These are phyloP conservation scores for Citeromyces nyonsensis DNA, from an alignment of 805 yeast genomes.

Conservation along the genomic window DNA sequence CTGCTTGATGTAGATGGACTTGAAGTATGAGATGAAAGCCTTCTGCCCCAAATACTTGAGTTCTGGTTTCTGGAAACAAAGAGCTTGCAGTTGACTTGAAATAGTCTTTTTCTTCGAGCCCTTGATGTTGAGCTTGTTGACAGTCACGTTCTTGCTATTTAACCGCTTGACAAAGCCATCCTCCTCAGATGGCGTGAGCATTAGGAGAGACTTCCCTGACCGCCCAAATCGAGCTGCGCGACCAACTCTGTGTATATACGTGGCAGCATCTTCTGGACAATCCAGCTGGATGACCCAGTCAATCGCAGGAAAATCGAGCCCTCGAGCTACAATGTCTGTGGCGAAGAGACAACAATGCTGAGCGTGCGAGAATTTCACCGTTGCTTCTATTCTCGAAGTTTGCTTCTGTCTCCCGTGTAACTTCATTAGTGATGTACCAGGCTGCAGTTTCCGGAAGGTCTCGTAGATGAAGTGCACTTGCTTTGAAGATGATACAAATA, in stretches of 20 bases:
- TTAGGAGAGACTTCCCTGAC: conserved; percentile 64
- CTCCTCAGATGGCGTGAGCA: conserved; percentile 77
- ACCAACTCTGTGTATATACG: conserved; percentile 86
- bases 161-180: conserved; percentile 57
- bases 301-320: conserved; percentile 82
- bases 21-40: conserved; percentile 84
- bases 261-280: conserved; percentile 81
- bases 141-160: conserved; percentile 46
- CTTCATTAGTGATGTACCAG: conserved; percentile 80
- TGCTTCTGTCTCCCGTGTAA: conserved; percentile 86
- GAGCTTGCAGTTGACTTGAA: conserved; percentile 70
- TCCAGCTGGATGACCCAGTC: conserved; percentile 93
- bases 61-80: conserved; percentile 85
- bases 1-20: conserved; percentile 73
- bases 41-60: conserved; percentile 89
- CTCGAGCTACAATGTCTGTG: conserved; percentile 86
- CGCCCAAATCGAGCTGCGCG: conserved; percentile 82
- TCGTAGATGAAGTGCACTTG: conserved; percentile 88
- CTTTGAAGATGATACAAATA: conserved; percentile 75
- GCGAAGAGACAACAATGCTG: conserved; percentile 75
- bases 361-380: conserved; percentile 61
- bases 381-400: conserved; percentile 73
- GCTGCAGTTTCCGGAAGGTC: conserved; percentile 73
- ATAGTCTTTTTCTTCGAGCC: conserved; percentile 62
- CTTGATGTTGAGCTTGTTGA: conserved; percentile 60